These are phyloP conservation scores for Monilinia laxa DNA, from an alignment of 2,329 filamentous ascomycete species.

Conservation along the genomic window DNA sequence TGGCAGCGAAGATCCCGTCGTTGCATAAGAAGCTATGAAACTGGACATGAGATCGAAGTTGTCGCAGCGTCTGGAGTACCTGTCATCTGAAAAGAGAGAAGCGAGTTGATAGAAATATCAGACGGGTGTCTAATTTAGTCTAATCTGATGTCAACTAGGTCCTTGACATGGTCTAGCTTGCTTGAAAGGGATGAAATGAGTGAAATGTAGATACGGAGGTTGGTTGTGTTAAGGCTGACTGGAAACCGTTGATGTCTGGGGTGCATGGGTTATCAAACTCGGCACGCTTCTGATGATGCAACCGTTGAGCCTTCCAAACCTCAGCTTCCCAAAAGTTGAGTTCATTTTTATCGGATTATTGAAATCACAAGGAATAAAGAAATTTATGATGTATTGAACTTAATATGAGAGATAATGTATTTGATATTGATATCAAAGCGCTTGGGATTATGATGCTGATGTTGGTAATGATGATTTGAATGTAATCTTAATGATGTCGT, in stretches of 20 bases:
- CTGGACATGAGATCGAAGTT: slow-evolving; percentile 35
- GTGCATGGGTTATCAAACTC: slow-evolving; percentile 33
- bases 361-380: background rate
- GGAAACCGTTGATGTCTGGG: slow-evolving; percentile 34
- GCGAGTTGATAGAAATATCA: slow-evolving; percentile 26
- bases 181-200: slow-evolving; percentile 19
- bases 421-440: background rate
- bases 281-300: slow-evolving; percentile 1
- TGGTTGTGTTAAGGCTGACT: slow-evolving; percentile 25
- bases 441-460: background rate
- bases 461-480: background rate
- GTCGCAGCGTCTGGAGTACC: slow-evolving; percentile 31
- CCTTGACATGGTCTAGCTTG: slow-evolving; percentile 10
- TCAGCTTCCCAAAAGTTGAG: background rate
- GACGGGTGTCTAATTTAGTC: slow-evolving; percentile 29
- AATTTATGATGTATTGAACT: background rate
- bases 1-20: slow-evolving; percentile 38
- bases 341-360: background rate
- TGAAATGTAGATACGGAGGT: slow-evolving; percentile 14
- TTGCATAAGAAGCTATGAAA: slow-evolving; percentile 38
- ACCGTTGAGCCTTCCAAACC: background rate
- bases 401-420: background rate
- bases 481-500: background rate
- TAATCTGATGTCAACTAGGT: slow-evolving; percentile 9
- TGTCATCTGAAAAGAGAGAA: slow-evolving; percentile 34